Conservation (phyloP, 1,284 basidiomycete genomes). For the Trametes polyzona region DNA sequence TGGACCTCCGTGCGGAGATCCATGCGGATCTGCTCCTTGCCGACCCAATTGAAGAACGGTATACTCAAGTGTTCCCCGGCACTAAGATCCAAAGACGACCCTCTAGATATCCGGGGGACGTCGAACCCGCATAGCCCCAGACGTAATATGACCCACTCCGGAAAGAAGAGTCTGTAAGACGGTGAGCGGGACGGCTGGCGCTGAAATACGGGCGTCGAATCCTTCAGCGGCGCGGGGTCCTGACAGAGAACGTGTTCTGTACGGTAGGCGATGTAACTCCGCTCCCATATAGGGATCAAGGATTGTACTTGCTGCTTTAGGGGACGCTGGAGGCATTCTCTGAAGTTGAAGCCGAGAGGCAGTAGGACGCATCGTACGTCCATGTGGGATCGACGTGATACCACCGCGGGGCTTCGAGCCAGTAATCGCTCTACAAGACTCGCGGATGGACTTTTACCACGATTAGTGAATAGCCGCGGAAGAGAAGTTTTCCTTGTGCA, state of each 20-base stretch:
- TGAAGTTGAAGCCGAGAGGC: slow-evolving; percentile 1
- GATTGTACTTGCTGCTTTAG: neutral
- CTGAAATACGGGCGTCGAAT: neutral
- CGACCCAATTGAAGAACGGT: neutral
- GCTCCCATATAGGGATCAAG: neutral
- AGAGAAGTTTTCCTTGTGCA: too few species aligned
- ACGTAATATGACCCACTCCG: neutral
- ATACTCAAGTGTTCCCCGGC: neutral
- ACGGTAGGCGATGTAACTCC: slow-evolving; percentile 1
- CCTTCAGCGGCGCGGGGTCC: neutral
- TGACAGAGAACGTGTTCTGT: neutral
- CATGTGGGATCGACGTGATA: neutral
- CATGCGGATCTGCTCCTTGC: neutral
- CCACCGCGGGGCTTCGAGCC: neutral
- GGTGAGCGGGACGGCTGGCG: neutral
- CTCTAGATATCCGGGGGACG: neutral
- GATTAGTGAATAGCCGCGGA: neutral
- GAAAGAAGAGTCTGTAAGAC: neutral
- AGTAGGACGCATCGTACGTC: neutral
- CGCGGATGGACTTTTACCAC: neutral
- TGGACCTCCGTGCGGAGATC: neutral
- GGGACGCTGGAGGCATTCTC: neutral
- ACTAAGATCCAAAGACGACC: neutral
- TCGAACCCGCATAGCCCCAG: neutral
- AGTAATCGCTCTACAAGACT: neutral